phyloP scores from a whole-genome alignment of 2,329 filamentous ascomycete species.

The Chrysoporthe puriensis region DNA sequence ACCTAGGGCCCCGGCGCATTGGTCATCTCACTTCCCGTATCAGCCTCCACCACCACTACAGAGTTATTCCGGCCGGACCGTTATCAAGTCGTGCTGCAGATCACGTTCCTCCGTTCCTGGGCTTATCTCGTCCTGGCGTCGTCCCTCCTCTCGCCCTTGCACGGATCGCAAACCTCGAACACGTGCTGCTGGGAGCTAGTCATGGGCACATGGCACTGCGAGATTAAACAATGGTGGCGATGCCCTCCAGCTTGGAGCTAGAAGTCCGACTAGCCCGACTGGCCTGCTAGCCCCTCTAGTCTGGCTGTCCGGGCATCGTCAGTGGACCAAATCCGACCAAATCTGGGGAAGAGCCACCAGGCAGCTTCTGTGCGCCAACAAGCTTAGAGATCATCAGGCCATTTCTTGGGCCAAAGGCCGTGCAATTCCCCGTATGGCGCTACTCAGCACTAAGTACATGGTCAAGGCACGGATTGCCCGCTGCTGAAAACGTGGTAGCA shows the following conservation, averaged over 20 bases:
- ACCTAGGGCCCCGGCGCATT: not conserved
- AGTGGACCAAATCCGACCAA: not conserved
- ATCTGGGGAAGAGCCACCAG: constrained; percentile 3
- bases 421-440: not conserved
- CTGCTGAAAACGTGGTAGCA: not conserved
- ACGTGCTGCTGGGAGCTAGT: not conserved
- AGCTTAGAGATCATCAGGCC: not conserved
- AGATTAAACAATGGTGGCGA: not conserved
- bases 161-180: not conserved
- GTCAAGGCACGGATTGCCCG: not conserved
- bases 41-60: not conserved
- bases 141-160: not conserved
- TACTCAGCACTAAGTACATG: too few species aligned
- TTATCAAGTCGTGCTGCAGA: not conserved
- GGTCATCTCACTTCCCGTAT: not conserved
- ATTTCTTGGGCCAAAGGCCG: not conserved
- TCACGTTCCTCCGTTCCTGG: not conserved
- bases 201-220: not conserved
- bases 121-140: constrained; percentile 11
- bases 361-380: not conserved
- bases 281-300: constrained; percentile 16
- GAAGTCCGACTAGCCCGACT: not conserved
- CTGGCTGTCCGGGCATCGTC: not conserved
- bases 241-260: not conserved
- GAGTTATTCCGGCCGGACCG: not conserved